phyloP scores from a whole-genome alignment of 768 basidiomycete genomes.

The Suillus subaureus region DNA sequence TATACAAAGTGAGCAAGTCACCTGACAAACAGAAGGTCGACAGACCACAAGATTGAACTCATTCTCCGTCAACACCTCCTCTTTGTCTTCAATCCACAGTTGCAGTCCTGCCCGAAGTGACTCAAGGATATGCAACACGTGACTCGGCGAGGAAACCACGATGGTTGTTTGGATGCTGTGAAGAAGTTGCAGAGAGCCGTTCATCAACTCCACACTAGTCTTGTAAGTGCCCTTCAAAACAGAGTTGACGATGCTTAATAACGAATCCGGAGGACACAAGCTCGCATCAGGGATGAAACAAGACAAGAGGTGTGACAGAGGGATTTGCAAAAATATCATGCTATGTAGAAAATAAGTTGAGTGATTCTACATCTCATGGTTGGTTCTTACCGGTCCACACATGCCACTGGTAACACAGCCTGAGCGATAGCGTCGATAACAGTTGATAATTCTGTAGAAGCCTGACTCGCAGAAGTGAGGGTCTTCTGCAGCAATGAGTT shows the following conservation, averaged over 20 bases:
- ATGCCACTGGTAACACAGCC: neutral
- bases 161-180: constrained; percentile 37
- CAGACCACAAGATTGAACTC: constrained; percentile 54
- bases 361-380: neutral
- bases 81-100: constrained; percentile 56
- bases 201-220: constrained; percentile 27
- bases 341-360: neutral
- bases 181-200: constrained; percentile 40
- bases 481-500: constrained; percentile 36
- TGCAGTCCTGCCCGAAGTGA: constrained; percentile 42
- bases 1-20: constrained; percentile 11
- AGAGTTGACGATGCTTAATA: constrained; percentile 34
- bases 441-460: constrained; percentile 13
- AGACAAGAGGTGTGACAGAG: constrained; percentile 16
- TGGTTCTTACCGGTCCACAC: neutral
- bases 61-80: constrained; percentile 38
- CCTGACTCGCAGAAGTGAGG: constrained; percentile 25
- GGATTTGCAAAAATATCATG: constrained; percentile 16
- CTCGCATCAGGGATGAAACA: constrained; percentile 11
- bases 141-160: constrained; percentile 23
- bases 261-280: constrained; percentile 15
- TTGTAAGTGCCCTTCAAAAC: constrained; percentile 38
- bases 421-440: constrained; percentile 18
- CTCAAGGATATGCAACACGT: constrained; percentile 39
- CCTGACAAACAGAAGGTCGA: constrained; percentile 9